Evolutionary conservation across 1,284 basidiomycete genomes (phyloP), one percentile per base, ranked within the genome.

Genomic region (Ustilago vetiveriae): DNA sequence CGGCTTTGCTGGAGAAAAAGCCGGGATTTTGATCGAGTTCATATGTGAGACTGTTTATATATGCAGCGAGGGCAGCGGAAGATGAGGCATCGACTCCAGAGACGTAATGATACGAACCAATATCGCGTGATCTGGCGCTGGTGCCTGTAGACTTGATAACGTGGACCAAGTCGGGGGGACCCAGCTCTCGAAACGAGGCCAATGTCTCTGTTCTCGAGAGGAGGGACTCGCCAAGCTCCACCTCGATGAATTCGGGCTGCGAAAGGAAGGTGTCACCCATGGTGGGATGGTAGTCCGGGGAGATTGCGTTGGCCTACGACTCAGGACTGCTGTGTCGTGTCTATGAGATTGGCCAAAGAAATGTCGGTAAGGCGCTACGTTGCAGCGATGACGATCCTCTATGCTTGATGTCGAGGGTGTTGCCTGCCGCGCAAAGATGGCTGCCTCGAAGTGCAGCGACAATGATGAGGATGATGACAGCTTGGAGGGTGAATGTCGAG

Each of bases 81-180:
- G 94, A 96, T 10, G 93, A 96, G 1, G 95, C 93, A 82, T 98
- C 95, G 44, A 98, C 92, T 24, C 95, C 95, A 0, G 95, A 98
- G 54, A 97, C 78, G 46, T 78, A 78, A 63, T 81, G 79, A 49
- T 81, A 81, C 4, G 79, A 79, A 35, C 79, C 78, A 22, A 79
- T 69, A 36, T 97, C 93, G 81, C 90, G 90, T 74, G 90, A 88
- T 2, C 90, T 90, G 36, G 89, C 86, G 70, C 89, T 88, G 36
- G 62, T 67, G 13, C 92, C 92, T 0, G 90, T 91, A 83, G 75
- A 70, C 42, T 98, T 99, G 72, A 97, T 88, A 54, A 97, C 91
- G 84, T 98, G 94, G 76, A 92, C 95, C 32, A 99, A 84, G 83
- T 99, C 96, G 14, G 95, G 95, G 0, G 96, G 95, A 13, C 95